Evolutionary conservation across 2,329 filamentous ascomycete genomes (phyloP).

Genomic region (Fusarium sp.): DNA sequence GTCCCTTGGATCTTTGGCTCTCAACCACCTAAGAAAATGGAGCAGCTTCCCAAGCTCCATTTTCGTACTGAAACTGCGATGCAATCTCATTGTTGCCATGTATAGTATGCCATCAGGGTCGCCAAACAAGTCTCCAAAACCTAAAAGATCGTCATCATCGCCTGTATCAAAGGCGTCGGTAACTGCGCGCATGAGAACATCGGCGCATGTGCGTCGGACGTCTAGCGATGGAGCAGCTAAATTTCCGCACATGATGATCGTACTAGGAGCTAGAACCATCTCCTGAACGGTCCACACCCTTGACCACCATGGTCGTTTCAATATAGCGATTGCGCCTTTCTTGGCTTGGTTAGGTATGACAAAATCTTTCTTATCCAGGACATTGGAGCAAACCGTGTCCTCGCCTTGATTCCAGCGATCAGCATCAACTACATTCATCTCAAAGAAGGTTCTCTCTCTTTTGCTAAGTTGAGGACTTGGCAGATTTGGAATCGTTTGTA

Average conservation of each 20-base stretch:
- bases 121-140: not conserved
- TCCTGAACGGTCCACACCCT: not conserved
- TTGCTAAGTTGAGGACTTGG: not conserved
- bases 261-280: not conserved
- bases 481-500: not conserved
- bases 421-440: not conserved
- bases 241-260: not conserved
- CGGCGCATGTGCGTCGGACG: not conserved
- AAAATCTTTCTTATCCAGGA: not conserved
- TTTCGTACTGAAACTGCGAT: not conserved
- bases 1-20: not conserved
- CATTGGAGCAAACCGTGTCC: rapidly evolving
- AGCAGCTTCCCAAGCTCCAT: not conserved
- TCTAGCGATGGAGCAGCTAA: not conserved
- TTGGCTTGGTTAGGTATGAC: not conserved
- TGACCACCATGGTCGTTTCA: not conserved
- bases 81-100: not conserved
- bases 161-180: not conserved
- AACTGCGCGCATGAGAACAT: not conserved
- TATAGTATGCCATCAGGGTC: not conserved
- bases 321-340: not conserved
- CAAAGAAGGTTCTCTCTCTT: not conserved
- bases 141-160: not conserved
- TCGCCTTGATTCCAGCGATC: not conserved
- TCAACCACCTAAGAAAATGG: not conserved